phyloP scores from a whole-genome alignment of 305 asterid species.

The Solanum hybrid region DNA sequence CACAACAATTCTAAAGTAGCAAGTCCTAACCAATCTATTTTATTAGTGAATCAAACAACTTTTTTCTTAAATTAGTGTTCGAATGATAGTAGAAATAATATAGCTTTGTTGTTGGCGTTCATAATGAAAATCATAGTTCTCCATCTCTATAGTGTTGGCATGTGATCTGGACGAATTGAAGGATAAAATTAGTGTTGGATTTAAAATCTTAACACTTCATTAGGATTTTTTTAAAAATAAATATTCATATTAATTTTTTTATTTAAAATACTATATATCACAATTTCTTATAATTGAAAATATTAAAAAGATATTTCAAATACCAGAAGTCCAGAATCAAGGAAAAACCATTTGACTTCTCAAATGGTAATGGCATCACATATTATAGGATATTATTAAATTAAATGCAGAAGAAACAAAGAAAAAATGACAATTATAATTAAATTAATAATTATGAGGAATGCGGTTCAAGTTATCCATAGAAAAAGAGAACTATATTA shows the following conservation, averaged over 20 bases:
- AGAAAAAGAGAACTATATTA: not conserved
- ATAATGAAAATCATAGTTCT: not conserved
- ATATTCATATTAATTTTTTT: not conserved
- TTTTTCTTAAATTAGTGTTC: not conserved
- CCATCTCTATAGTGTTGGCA: not conserved
- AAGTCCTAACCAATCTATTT: not conserved
- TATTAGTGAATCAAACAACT: not conserved
- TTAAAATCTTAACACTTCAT: not conserved
- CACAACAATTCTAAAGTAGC: not conserved
- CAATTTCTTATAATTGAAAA: not conserved
- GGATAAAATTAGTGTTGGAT: not conserved
- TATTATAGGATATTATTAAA: not conserved
- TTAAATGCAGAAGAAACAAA: not conserved
- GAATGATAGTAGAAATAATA: not conserved
- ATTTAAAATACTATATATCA: not conserved
- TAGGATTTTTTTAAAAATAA: no score
- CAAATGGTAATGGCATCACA: not conserved
- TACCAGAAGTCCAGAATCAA: not conserved
- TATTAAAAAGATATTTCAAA: not conserved
- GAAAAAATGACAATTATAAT: not conserved
- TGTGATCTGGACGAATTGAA: not conserved
- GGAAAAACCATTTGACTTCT: not conserved
- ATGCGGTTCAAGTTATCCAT: not conserved
- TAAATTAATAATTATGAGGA: not conserved
- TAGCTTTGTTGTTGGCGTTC: not conserved